Conservation (phyloP, 2,329 filamentous ascomycete genomes). For the Tolypocladium tropicale region DNA sequence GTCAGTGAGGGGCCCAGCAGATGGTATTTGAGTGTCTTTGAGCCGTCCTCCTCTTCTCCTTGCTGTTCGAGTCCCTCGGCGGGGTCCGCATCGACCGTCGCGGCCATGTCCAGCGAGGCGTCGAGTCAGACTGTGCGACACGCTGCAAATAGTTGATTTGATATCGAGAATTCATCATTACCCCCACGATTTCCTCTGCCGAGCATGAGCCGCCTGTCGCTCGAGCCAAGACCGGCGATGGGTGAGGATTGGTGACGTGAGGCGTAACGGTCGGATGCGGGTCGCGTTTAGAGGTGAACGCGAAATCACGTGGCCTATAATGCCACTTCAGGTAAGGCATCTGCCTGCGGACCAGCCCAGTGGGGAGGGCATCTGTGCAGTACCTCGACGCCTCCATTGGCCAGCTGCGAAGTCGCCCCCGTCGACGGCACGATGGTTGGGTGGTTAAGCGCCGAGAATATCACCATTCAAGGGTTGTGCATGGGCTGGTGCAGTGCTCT, state of each 20-base stretch:
- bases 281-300: background rate
- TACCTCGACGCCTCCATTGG: background rate
- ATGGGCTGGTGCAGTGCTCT: background rate
- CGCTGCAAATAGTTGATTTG: background rate
- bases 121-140: background rate
- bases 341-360: too few relatives aligned
- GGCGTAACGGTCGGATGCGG: background rate
- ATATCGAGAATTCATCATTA: background rate
- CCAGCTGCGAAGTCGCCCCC: background rate
- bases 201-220: background rate
- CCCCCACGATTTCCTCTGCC: background rate
- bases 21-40: slow-evolving; percentile 69
- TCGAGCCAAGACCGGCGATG: background rate
- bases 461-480: background rate
- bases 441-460: background rate
- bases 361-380: too few relatives aligned
- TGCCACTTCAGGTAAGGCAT: background rate
- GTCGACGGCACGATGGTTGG: background rate
- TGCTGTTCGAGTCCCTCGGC: background rate
- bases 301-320: slow-evolving; percentile 3
- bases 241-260: background rate
- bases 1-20: slow-evolving; percentile 84
- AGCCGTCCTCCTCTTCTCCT: slow-evolving; percentile 22
- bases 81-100: background rate
- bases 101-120: slow-evolving; percentile 1